These are phyloP conservation scores for Eucalyptus cladocalyx DNA, from an alignment of 345 rosid species.

Conservation along the genomic window DNA sequence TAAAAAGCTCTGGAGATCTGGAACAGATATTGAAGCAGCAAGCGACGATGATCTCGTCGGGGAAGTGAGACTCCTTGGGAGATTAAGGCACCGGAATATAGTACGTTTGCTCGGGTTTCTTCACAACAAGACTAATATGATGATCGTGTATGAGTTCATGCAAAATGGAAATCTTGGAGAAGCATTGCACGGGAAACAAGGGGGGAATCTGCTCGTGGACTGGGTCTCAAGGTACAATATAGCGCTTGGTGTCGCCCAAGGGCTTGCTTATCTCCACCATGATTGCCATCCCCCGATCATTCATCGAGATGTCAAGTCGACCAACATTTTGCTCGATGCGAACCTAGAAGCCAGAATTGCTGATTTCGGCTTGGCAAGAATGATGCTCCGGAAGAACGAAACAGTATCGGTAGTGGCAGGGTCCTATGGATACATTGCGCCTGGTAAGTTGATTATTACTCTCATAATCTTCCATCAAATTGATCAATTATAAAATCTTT, in stretches of 20 bases:
- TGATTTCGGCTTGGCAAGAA: constrained; percentile 87
- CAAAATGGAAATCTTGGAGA: constrained; percentile 76
- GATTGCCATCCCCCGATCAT: constrained; percentile 83
- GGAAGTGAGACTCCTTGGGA: constrained; percentile 78
- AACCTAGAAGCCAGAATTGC: constrained; percentile 85
- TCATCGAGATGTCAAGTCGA: constrained; percentile 87
- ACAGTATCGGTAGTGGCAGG: constrained; percentile 95
- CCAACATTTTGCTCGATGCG: constrained; percentile 73
- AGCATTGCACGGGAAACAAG: constrained; percentile 68
- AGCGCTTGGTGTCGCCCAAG: constrained; percentile 86
- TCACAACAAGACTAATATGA: constrained; percentile 57
- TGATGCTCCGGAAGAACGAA: constrained; percentile 82
- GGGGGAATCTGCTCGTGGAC: constrained; percentile 55
- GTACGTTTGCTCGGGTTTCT: constrained; percentile 73
- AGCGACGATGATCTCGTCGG: constrained; percentile 55
- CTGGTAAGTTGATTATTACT: constrained; percentile 33
- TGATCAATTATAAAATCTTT: background rate
- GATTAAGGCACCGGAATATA: constrained; percentile 81
- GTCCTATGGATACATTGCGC: constrained; percentile 94
- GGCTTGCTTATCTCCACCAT: constrained; percentile 90
- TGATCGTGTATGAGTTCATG: constrained; percentile 88
- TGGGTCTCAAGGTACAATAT: constrained; percentile 87
- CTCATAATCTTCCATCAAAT: background rate
- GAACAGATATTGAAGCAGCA: constrained; percentile 46
- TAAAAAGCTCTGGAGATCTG: constrained; percentile 82